Base-by-base conservation (phyloP, 352 stramenopile genomes). In the Phytophthora pseudosyringae region DNA sequence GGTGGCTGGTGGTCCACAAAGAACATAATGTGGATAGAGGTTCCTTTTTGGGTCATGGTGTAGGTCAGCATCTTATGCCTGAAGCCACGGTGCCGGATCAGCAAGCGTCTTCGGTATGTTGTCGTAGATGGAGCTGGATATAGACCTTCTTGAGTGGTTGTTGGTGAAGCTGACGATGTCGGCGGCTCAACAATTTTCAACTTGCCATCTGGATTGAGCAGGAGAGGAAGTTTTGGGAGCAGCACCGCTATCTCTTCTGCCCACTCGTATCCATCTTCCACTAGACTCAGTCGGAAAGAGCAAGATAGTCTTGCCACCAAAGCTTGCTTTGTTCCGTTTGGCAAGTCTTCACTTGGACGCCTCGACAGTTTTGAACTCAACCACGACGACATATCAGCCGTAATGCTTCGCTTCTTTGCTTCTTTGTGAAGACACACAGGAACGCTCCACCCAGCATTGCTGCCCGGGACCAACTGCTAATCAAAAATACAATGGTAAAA, bases 51-150 rank as follows among this genome's bases (percentile, higher is more conserved):
- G 25, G 76, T 83, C 41, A 90, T 76, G 0, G 83, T 90, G 46
- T 81, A 88, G n/a, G 87, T 91, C 15, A 93, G 55, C 78, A 93
- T 87, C 32, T 78, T 69, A 49, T 94, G 83, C 10, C 50, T 67
- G 18, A 83, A 83, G 1, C 31, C 51, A n/a, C 45, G 51, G 13
- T 88, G 73, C 2, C 74, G 84, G 39, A 95, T 71, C 2, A 95
- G 50, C n/a, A 89, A 51, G 40, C 84, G 77, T 48, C 85, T 74
- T 50, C 85, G 67, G 9, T 73, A 59, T 0, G 75, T 83, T 9
- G 81, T 67, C 0, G 78, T 83, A 13, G 81, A 80, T 15, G 83
- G 71, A 0, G 62, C 10, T 13, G 76, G 66, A 65, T 91, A 94
- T 29, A 71, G 31, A 5, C 58, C 54, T 12, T 67, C n/a, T 38